Conservation (phyloP, 2,329 filamentous ascomycete species). For the Nigrospora oryzae region DNA sequence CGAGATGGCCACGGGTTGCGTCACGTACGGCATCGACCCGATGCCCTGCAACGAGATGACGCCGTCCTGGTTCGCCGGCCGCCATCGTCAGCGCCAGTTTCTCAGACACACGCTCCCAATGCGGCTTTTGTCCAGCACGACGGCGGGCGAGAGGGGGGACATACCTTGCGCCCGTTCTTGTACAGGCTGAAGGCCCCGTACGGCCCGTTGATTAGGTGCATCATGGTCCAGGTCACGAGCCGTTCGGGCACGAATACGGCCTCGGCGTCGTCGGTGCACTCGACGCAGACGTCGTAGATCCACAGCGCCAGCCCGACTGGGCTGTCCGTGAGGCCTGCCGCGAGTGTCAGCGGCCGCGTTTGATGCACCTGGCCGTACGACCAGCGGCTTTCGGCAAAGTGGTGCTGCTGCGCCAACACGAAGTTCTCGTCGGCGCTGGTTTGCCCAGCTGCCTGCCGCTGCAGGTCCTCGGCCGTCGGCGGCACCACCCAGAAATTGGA, state of each 20-base stretch:
- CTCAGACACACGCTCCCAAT: too few species aligned
- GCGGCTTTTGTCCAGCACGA: too few species aligned
- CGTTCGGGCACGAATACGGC: constrained; percentile 3
- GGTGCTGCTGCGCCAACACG: constrained; percentile 3
- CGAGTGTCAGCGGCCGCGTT: constrained; percentile 15
- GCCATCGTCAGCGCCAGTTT: neutral
- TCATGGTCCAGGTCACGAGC: constrained; percentile 12
- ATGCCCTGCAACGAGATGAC: neutral
- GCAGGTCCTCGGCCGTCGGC: constrained; percentile 4
- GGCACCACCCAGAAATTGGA: constrained; percentile 13
- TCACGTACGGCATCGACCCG: constrained; percentile 1
- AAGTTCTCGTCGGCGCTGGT: constrained; percentile 3
- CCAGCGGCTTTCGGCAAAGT: constrained; percentile 3
- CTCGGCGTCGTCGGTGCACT: neutral
- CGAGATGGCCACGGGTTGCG: constrained; percentile 4
- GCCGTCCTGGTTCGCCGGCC: neutral
- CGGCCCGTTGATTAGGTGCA: constrained; percentile 12
- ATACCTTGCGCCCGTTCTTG: constrained; percentile 5
- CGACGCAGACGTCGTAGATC: constrained; percentile 9
- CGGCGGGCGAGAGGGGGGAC: neutral
- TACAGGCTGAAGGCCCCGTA: constrained; percentile 9
- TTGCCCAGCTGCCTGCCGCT: neutral
- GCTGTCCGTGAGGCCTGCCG: constrained; percentile 19
- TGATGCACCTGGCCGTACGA: constrained; percentile 14
- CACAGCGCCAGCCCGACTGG: constrained; percentile 21